Evolutionary conservation across 768 basidiomycete species (phyloP).

Genomic region (Amanita pallidorosea): DNA sequence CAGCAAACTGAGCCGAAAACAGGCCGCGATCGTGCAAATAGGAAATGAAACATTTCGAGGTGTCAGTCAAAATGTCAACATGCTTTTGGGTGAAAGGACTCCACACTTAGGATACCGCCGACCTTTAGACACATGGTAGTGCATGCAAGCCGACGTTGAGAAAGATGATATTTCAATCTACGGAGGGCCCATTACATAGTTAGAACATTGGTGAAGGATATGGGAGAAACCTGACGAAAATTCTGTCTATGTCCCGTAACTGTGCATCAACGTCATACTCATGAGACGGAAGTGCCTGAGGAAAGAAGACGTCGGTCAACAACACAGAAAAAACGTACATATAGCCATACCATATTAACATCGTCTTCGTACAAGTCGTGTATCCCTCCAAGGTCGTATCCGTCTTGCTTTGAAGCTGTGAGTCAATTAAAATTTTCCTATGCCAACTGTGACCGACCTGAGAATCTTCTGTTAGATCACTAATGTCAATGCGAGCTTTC

Average conservation of each 20-base stretch:
- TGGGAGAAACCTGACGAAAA: conserved; percentile 1
- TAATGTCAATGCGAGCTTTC: conserved; percentile 1
- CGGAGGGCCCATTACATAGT: no score
- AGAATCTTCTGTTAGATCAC: not conserved
- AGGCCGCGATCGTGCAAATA: no score
- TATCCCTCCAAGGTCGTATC: not conserved
- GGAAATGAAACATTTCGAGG: no score
- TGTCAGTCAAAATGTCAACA: no score
- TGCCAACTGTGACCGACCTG: not conserved
- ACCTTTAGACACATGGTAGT: no score
- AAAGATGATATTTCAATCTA: no score
- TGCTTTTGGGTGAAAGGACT: no score
- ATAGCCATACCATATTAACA: not conserved
- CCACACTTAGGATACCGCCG: no score
- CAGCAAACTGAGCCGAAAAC: no score
- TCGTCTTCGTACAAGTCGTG: not conserved
- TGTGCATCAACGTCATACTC: not conserved
- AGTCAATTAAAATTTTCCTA: not conserved
- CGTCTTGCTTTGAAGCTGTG: not conserved
- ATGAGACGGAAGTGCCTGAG: not conserved
- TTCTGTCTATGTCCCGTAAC: not conserved
- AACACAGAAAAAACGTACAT: not conserved
- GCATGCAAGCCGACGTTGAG: no score
- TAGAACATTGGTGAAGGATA: not conserved
- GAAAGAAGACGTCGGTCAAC: not conserved